These are phyloP conservation scores for Mucor racemosus DNA, from an alignment of 371 early-diverging fungal genomes.

Conservation along the genomic window DNA sequence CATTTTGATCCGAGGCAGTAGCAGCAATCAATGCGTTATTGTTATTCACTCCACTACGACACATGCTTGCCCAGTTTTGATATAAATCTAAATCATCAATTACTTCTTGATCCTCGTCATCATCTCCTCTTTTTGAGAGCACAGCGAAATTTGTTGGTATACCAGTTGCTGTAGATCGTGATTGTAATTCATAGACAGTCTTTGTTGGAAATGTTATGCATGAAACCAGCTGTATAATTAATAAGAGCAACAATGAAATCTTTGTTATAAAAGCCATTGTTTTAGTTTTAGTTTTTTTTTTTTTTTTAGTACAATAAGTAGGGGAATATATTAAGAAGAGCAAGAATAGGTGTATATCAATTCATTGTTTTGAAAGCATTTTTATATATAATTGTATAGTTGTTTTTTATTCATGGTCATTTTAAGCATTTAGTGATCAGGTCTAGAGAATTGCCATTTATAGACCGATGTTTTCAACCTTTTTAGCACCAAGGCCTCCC, in stretches of 20 bases:
- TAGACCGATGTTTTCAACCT: constrained; percentile 24
- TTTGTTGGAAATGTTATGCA: constrained; percentile 18
- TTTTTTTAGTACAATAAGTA: no score
- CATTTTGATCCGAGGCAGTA: not conserved
- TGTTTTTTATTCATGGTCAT: constrained; percentile 9
- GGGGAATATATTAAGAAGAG: not conserved
- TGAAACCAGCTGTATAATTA: not conserved
- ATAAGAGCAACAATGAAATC: not conserved
- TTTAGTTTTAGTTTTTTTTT: no score
- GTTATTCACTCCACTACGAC: constrained; percentile 22
- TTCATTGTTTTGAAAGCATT: not conserved
- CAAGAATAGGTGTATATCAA: constrained; percentile 7
- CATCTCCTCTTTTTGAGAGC: constrained; percentile 27
- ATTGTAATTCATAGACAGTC: not conserved
- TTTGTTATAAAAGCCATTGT: not conserved
- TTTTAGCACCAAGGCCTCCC: constrained; percentile 51
- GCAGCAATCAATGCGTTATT: constrained; percentile 16
- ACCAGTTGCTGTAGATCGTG: not conserved
- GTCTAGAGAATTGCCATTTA: constrained; percentile 19
- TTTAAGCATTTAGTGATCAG: constrained; percentile 22
- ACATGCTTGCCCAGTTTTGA: constrained; percentile 40
- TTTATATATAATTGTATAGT: not conserved
- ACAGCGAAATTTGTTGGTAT: constrained; percentile 4
- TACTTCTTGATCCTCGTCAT: constrained; percentile 25
- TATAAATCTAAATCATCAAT: constrained; percentile 34